Conservation (phyloP, 192 early-diverging fungal species). For the Powellomyces hirtus region DNA sequence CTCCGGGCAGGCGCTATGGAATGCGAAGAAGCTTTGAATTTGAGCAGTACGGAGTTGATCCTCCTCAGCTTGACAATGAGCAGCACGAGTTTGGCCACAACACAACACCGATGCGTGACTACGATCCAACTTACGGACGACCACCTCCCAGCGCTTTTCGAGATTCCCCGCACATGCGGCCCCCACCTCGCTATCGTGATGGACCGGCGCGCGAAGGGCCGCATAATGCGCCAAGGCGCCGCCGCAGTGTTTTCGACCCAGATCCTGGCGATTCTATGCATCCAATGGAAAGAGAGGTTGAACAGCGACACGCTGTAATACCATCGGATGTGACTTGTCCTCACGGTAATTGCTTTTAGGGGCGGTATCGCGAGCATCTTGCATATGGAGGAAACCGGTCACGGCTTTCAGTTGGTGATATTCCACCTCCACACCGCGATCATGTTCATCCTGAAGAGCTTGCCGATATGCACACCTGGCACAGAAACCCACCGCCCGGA, state of each 20-base stretch:
- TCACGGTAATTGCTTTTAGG: neutral
- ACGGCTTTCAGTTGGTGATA: too few relatives aligned
- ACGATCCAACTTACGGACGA: neutral
- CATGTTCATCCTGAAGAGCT: neutral
- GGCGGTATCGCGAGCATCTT: neutral
- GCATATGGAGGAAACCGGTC: neutral
- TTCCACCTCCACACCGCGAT: neutral
- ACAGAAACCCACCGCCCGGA: neutral
- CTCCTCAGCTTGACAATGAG: too few relatives aligned
- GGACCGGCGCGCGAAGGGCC: neutral
- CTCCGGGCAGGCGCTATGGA: neutral
- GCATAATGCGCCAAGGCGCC: neutral
- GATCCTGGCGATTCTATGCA: neutral
- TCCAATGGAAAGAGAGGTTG: neutral
- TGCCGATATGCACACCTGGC: neutral
- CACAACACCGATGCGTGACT: neutral
- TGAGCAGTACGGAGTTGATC: neutral
- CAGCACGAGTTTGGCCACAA: neutral
- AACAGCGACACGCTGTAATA: neutral
- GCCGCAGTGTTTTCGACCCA: neutral
- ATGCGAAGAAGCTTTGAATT: neutral
- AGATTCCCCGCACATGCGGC: neutral
- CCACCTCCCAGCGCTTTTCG: neutral
- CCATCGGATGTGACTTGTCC: neutral
- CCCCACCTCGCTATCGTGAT: neutral